Evolutionary conservation across 2,329 filamentous ascomycete genomes (phyloP), one percentile per base, ranked within the genome.

Genomic region (Trichoderma polysporum): DNA sequence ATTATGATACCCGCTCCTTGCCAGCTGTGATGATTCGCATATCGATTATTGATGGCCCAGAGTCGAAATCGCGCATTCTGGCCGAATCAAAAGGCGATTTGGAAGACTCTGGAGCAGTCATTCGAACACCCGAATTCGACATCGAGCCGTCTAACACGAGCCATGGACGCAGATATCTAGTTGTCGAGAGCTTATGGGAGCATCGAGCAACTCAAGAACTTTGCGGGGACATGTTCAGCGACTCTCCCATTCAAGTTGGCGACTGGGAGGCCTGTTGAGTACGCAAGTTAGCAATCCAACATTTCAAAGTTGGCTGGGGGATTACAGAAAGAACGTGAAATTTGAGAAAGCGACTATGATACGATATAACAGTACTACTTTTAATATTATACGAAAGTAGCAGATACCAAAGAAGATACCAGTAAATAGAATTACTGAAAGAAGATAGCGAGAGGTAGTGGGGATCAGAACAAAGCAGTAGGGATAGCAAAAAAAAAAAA

Each of bases 151-250:
- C 81, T n/a, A 78, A 85, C 70, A 80, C 82, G 66, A 79, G 78
- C 33, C 79, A 78, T 10, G 85, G 85, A 22, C 89, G 89, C 19
- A 76, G 93, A 66, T 96, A 91, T 90, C 81, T 97, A 62, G 90
- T 97, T 6, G 81, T 97, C 49, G 93, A 97, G 78, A 85, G 91
- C 70, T 85, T 94, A 73, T 91, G 88, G n/a, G 85, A 84, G 12
- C 82, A 75, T 27, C 73, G 74, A 27, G 72, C 72, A 3, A 70
- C 74, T 2, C 76, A 79, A 27, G 77, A 81, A 66, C 84, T 91
- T 8, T 78, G 81, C 49, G 80, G 86, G 2, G 87, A 84, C 70
- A 72, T 87, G 8, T 77, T 85, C 19, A 85, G 83, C 65, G 84
- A 85, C 66, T 80, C 81, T 9, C 78, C 79, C 0, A 76, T 86